Evolutionary conservation across 78 protist species (phyloP).

Genomic region (Pigoraptor vietnamica): DNA sequence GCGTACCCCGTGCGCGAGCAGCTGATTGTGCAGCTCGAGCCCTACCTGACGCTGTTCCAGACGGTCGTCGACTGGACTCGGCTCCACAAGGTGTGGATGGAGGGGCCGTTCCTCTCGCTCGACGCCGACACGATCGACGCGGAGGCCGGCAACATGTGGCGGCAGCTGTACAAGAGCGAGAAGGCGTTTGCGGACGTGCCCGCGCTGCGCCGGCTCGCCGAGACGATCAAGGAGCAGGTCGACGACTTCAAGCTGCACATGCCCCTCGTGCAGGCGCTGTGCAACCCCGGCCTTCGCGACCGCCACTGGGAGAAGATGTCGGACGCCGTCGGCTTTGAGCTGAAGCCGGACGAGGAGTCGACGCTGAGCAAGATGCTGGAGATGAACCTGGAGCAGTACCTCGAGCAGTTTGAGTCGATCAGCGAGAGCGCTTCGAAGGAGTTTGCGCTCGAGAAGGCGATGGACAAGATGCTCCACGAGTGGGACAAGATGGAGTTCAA

Average conservation of each 20-base stretch:
- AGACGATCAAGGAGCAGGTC: neutral
- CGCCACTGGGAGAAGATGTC: constrained; percentile 76
- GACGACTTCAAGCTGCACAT: constrained; percentile 46
- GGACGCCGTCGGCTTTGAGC: constrained; percentile 15
- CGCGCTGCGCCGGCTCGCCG: neutral
- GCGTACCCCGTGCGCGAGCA: neutral
- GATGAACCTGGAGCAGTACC: constrained; percentile 20
- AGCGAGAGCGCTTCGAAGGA: constrained; percentile 60
- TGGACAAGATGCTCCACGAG: constrained; percentile 59
- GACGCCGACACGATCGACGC: neutral
- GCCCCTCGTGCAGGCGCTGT: constrained; percentile 77
- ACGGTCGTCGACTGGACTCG: neutral
- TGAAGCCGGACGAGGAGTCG: constrained; percentile 24
- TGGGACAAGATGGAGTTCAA: constrained; percentile 49
- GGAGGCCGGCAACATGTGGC: neutral
- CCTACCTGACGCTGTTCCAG: neutral
- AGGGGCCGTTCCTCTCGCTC: neutral
- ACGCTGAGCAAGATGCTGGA: constrained; percentile 15
- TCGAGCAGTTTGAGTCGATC: constrained; percentile 22
- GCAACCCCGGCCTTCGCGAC: constrained; percentile 77
- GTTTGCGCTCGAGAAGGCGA: constrained; percentile 52
- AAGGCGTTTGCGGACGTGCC: neutral
- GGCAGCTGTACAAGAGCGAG: constrained; percentile 4
- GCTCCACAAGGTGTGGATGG: neutral
- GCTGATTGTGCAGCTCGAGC: neutral